phyloP scores from a whole-genome alignment of 176 grass and related monocot genomes.

The Triticum urartu region DNA sequence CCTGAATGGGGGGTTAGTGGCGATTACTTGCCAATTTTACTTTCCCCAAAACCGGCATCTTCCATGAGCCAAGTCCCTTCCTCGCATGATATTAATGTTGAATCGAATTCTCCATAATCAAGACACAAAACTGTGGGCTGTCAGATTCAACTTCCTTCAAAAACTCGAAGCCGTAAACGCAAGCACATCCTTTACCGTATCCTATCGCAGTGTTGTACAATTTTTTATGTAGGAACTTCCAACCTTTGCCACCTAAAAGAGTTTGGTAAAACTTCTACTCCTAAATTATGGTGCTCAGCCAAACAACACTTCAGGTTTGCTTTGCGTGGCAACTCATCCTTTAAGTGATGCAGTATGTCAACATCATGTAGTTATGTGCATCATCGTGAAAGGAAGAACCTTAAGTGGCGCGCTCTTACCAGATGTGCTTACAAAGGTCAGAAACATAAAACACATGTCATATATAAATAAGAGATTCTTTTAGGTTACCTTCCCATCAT shows the following conservation, averaged over 20 bases:
- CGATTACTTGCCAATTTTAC: not conserved
- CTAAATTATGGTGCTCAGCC: not conserved
- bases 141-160: conserved; percentile 12
- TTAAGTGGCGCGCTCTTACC: not conserved
- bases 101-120: conserved; percentile 14
- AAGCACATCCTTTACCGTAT: not conserved
- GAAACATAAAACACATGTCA: conserved; percentile 8
- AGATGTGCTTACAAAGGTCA: not conserved
- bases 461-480: conserved; percentile 21
- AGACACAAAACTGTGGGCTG: not conserved
- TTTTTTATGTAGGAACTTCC: conserved; percentile 8
- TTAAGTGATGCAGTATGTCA: not conserved
- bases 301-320: not conserved
- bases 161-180: conserved; percentile 1
- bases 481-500: conserved; percentile 69
- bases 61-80: conserved; percentile 18
- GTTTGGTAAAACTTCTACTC: conserved; percentile 6
- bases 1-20: not conserved
- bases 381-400: conserved; percentile 9
- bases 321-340: not conserved
- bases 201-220: not conserved
- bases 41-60: not conserved
- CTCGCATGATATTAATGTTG: conserved; percentile 12
- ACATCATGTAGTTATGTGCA: conserved; percentile 11
- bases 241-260: not conserved